These are phyloP conservation scores for Primulina huaijiensis DNA, from an alignment of 257 asterid species.

Conservation along the genomic window DNA sequence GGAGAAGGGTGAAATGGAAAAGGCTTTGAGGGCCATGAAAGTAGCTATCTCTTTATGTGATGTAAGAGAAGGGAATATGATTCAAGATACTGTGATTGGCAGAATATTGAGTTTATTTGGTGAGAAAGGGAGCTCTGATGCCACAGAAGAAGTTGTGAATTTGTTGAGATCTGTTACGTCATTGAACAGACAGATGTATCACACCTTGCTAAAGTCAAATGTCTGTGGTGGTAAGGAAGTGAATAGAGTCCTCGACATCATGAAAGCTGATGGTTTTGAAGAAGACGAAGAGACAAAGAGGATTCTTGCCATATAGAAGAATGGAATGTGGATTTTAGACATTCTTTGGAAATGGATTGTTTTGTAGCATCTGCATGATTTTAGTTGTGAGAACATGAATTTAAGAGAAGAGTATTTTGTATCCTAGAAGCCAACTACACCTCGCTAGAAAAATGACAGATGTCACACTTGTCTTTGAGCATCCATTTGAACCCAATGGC, in stretches of 20 bases:
- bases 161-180: conserved; percentile 34
- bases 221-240: conserved; percentile 40
- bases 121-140: conserved; percentile 40
- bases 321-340: conserved; percentile 8
- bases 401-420: not conserved
- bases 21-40: conserved; percentile 46
- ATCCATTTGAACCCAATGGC: conserved; percentile 1
- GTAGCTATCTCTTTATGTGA: conserved; percentile 40
- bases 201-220: conserved; percentile 35
- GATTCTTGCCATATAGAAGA: conserved; percentile 34
- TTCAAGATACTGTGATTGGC: conserved; percentile 35
- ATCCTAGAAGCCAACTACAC: not conserved
- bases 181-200: conserved; percentile 40
- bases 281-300: conserved; percentile 48
- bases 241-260: conserved; percentile 28
- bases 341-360: not conserved
- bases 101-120: conserved; percentile 38
- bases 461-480: not conserved
- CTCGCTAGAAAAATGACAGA: not conserved
- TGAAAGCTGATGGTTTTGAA: conserved; percentile 47
- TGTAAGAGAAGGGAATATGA: conserved; percentile 30
- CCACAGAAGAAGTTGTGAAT: conserved; percentile 30
- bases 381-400: not conserved
- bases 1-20: conserved; percentile 43
- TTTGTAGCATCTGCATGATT: not conserved